Evolutionary conservation across 371 early-diverging fungal species (phyloP), one percentile per base, ranked within the genome.

Genomic region (Rhizopus arrhizus): DNA sequence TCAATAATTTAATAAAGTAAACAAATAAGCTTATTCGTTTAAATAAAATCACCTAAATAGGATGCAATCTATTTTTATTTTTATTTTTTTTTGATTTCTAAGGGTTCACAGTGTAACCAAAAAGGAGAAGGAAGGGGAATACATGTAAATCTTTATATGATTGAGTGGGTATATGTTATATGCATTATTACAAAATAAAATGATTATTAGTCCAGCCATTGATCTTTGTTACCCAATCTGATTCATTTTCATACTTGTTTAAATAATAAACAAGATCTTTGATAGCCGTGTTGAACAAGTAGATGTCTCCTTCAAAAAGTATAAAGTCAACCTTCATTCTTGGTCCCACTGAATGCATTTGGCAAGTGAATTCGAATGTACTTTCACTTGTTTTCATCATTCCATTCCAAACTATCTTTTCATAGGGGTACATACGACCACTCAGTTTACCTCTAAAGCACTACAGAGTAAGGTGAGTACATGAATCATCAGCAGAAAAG

Each of bases 171-270:
- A 22, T 22, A 22, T 22, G 22, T 22, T 22, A 2, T 22, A 22
- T 22, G 22, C 22, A 22, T 22, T 38, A 38, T 38, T 29, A 48
- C 7, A 48, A 28, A 29, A 29, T 48, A 28, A 29, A 28, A 29
- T 48, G 48, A n/a, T 48, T 48, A 8, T 10, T 28, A 29, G 22
- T 22, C 66, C 66, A 66, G 34, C 62, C 62, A 53, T 66, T 61
- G 42, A 53, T 58, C 42, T 49, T 40, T 13, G 62, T 62, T 3
- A 66, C 45, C 67, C 67, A 66, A 50, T 62, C 62, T 22, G 67
- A 66, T 52, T 66, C 67, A 11, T 47, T 52, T 45, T 66, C 67
- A 47, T 66, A 66, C 32, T 41, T 59, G 36, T 66, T 62, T 10
- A 66, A 53, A 41, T 59, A 59, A 22, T 62, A 40, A n/a, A 66